These are phyloP conservation scores for Trichomonascus vanleenenianus DNA, from an alignment of 805 yeast genomes.

Conservation along the genomic window DNA sequence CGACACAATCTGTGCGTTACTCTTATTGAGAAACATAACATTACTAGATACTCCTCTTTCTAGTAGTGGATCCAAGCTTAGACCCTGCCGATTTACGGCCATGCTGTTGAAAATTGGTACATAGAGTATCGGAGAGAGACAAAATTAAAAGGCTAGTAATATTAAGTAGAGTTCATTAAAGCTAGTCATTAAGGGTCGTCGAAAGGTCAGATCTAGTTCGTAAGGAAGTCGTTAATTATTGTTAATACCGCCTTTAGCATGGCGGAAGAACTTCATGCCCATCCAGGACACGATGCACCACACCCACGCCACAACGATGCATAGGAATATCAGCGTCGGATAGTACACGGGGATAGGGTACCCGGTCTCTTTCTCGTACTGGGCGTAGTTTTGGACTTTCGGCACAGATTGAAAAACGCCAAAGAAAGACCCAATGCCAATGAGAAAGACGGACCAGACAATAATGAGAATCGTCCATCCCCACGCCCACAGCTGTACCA, in stretches of 20 bases:
- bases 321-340: slow-evolving; percentile 27
- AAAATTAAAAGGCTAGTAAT: not conserved
- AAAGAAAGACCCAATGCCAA: slow-evolving; percentile 11
- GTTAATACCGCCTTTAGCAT: slow-evolving; percentile 54
- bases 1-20: too few relatives aligned
- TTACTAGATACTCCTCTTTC: too few relatives aligned
- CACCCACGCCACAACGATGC: slow-evolving; percentile 41
- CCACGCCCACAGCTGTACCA: slow-evolving; percentile 1
- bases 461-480: slow-evolving; percentile 8
- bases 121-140: too few relatives aligned
- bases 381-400: slow-evolving; percentile 5
- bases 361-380: slow-evolving; percentile 26
- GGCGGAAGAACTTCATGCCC: slow-evolving; percentile 72
- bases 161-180: not conserved
- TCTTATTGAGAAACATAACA: too few relatives aligned
- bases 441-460: slow-evolving; percentile 11
- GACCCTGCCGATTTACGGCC: too few relatives aligned
- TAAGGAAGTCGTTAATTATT: not conserved
- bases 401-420: slow-evolving; percentile 7
- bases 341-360: slow-evolving; percentile 35
- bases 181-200: too few relatives aligned
- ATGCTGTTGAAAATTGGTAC: too few relatives aligned
- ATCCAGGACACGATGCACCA: slow-evolving; percentile 76
- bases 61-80: too few relatives aligned
- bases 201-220: too few relatives aligned